These are phyloP conservation scores for Trichocomaceae sp. DNA, from an alignment of 2,329 filamentous ascomycete genomes.

Conservation along the genomic window DNA sequence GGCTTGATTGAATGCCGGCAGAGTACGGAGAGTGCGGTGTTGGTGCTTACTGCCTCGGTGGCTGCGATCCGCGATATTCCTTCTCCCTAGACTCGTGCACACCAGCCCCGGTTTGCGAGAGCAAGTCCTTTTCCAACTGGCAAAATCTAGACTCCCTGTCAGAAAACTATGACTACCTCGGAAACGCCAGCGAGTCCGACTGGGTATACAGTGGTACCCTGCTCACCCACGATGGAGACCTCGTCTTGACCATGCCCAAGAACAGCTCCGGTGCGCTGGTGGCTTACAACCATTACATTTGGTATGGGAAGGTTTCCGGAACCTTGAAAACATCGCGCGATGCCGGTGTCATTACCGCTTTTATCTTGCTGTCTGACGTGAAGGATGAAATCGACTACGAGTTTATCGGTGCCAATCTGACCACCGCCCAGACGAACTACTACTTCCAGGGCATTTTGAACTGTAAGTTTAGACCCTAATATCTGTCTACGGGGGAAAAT, in stretches of 20 bases:
- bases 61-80: slow-evolving; percentile 84
- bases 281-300: slow-evolving; percentile 79
- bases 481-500: not conserved
- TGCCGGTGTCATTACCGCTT: slow-evolving; percentile 87
- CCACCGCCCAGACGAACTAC: slow-evolving; percentile 83
- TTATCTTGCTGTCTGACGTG: slow-evolving; percentile 89
- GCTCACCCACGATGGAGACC: slow-evolving; percentile 52
- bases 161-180: slow-evolving; percentile 75
- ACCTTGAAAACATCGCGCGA: slow-evolving; percentile 78
- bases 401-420: slow-evolving; percentile 75
- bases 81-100: slow-evolving; percentile 77
- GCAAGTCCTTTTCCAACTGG: slow-evolving; percentile 62
- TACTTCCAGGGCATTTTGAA: slow-evolving; percentile 91
- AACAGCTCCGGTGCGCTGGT: slow-evolving; percentile 81
- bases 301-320: slow-evolving; percentile 91
- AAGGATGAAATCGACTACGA: slow-evolving; percentile 99
- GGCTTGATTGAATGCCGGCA: slow-evolving; percentile 29
- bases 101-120: slow-evolving; percentile 74
- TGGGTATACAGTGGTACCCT: slow-evolving; percentile 84
- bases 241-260: slow-evolving; percentile 83
- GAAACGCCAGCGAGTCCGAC: slow-evolving; percentile 69
- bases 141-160: slow-evolving; percentile 62
- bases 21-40: slow-evolving; percentile 91
- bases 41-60: slow-evolving; percentile 90
- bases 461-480: slow-evolving; percentile 55